phyloP scores from a whole-genome alignment of 2,329 filamentous ascomycete species.

The Arthrobotrys iridis region DNA sequence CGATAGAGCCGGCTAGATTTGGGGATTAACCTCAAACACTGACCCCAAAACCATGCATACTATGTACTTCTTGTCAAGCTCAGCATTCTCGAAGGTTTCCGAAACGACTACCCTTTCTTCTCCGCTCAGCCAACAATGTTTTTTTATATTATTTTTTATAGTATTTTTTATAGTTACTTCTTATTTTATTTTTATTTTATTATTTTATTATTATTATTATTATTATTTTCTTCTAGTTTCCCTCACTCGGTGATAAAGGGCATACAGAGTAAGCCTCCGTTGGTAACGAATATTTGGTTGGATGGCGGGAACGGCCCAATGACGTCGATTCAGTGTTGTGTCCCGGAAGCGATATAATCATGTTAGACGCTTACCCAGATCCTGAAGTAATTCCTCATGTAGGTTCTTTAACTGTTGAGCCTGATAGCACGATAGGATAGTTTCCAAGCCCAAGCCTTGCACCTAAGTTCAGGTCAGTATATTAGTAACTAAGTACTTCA shows the following conservation, averaged over 20 bases:
- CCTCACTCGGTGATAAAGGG: background rate
- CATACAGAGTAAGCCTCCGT: background rate
- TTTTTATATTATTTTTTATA: background rate
- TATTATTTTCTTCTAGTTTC: too few species aligned
- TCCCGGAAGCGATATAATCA: too few species aligned
- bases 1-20: constrained; percentile 17
- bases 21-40: constrained; percentile 39
- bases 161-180: too few species aligned
- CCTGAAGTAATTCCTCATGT: too few species aligned
- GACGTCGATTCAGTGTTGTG: constrained; percentile 3
- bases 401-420: too few species aligned
- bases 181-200: too few species aligned
- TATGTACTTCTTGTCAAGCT: background rate
- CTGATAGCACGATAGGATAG: too few species aligned
- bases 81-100: constrained; percentile 41
- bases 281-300: background rate
- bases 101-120: constrained; percentile 15
- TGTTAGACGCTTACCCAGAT: too few species aligned
- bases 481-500: too few species aligned
- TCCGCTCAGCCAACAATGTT: constrained; percentile 16
- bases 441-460: too few species aligned
- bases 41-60: background rate
- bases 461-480: too few species aligned
- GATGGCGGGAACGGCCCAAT: background rate
- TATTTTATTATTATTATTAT: too few species aligned